Base-by-base conservation (phyloP, 805 yeast species). In the Lachancea cidri region DNA sequence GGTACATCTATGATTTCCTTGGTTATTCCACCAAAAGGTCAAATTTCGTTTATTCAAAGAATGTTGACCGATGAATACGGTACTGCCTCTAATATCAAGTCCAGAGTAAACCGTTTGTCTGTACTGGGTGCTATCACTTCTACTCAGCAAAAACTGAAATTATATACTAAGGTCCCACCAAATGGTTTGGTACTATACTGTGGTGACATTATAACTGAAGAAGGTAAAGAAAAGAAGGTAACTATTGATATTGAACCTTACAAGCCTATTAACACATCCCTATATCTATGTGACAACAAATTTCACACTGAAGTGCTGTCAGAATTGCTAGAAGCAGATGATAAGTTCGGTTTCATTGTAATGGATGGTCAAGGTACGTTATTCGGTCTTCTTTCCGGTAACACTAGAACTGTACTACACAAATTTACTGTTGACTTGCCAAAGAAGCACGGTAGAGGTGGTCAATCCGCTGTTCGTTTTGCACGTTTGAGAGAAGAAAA, bases 381-480 rank as follows among this genome's bases (percentile, higher is more conserved):
- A 52, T 93, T 93, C 55, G 99, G 99, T 68, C 76, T 94, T 15
- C 79, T 93, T 42, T 81, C 94, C 34, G 99, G 99, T 65, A 93
- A 93, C 71, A 89, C 96, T 35, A 83, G 98, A 73, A 96, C 93
- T 48, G 86, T 93, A 34, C 73, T 93, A 60, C 96, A 91, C 68
- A 93, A 93, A 68, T 93, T 93, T 70, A 84, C 88, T 2, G 99
- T 93, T 42, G 99, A 93, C 67, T 74, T 93, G 57, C 99, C 99
- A 57, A 93, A 93, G 74, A 93, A 93, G 86, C 98, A 93, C 75
- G 98, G 98, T 60, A 85, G 98, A 77, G 98, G 98, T 85, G 98
- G 98, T 83, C 98, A 93, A 73, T 93, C 99, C 48, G 98, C 99
- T 34, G 65, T 93, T 55, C 98, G 99, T 86, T 93, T 93, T 74